These are phyloP conservation scores for Lecanicillium sp. DNA, from an alignment of 2,329 filamentous ascomycete genomes.

Conservation along the genomic window DNA sequence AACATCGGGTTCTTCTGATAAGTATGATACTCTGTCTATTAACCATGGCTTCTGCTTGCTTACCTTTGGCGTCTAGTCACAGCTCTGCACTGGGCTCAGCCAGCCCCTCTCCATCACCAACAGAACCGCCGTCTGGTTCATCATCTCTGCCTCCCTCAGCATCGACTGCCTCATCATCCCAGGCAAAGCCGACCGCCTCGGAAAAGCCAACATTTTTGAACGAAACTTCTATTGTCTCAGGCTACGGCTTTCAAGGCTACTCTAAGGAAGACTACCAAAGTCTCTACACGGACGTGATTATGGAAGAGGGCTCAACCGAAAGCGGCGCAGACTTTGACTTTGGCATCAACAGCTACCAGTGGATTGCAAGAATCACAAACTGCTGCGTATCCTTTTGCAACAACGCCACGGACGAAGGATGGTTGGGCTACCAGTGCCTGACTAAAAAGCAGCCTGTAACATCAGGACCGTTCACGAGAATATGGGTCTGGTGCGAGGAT, in stretches of 20 bases:
- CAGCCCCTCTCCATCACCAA: neutral
- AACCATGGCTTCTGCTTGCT: neutral
- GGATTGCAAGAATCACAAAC: constrained; percentile 12
- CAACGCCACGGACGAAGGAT: constrained; percentile 13
- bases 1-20: neutral
- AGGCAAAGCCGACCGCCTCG: neutral
- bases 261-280: constrained; percentile 16
- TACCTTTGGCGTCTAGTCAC: neutral
- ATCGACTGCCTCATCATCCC: neutral
- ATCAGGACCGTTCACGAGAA: neutral
- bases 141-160: neutral
- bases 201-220: constrained; percentile 15
- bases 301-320: constrained; percentile 13
- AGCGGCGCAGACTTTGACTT: constrained; percentile 14
- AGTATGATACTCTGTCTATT: neutral
- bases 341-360: constrained; percentile 14
- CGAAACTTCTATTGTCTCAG: constrained; percentile 10
- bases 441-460: neutral
- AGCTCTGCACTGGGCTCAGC: neutral
- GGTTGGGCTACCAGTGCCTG: constrained; percentile 19
- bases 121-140: neutral
- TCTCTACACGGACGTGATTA: constrained; percentile 14
- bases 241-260: constrained; percentile 25
- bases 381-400: constrained; percentile 18
- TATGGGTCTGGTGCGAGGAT: constrained; percentile 5